Evolutionary conservation across 1,139 yeast genomes (phyloP).

Genomic region (Debaryomyces psychrophilus): DNA sequence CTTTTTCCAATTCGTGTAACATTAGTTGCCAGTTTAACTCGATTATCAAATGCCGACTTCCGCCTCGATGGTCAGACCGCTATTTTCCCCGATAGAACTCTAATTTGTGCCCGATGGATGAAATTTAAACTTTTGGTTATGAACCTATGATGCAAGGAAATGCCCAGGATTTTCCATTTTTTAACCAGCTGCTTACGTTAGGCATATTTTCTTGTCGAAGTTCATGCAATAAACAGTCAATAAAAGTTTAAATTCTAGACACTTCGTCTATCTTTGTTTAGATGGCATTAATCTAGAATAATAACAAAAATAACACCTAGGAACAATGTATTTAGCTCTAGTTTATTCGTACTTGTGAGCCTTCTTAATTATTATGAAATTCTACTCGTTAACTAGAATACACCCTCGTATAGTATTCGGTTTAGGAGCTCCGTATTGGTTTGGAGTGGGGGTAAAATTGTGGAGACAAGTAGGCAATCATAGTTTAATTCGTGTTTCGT

Average conservation of each 20-base stretch:
- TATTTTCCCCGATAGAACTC: background rate
- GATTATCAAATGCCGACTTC: background rate
- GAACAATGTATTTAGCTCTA: background rate
- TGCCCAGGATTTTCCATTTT: conserved; percentile 3
- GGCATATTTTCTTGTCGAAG: background rate
- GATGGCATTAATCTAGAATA: background rate
- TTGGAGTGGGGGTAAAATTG: conserved; percentile 8
- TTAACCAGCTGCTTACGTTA: conserved; percentile 2
- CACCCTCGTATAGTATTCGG: background rate
- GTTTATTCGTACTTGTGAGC: too few species aligned
- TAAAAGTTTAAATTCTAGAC: background rate
- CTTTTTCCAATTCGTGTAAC: too few species aligned
- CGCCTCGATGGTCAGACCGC: background rate
- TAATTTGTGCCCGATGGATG: background rate
- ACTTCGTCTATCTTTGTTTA: background rate
- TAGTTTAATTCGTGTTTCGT: conserved; percentile 8
- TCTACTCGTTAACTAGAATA: background rate
- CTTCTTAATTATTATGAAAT: background rate
- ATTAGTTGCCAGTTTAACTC: background rate
- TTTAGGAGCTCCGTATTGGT: conserved; percentile 8
- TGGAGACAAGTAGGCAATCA: conserved; percentile 1
- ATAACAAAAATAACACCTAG: background rate
- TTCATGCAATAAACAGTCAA: conserved; percentile 1
- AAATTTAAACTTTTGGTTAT: background rate
- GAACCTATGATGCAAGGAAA: background rate